Conservation (phyloP, 75 land plant genomes). For the Larix kaempferi region DNA sequence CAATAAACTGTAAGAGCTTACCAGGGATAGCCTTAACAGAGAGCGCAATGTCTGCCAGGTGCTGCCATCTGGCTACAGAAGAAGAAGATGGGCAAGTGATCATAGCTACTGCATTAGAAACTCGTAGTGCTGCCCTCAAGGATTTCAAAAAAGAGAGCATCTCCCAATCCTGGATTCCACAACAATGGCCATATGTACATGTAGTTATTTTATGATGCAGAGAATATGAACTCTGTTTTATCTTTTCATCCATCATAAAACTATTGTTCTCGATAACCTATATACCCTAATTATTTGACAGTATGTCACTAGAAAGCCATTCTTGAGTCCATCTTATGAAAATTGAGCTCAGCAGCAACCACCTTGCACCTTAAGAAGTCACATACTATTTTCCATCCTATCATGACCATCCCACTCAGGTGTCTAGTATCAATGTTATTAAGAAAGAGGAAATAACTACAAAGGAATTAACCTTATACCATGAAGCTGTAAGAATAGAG, state of each 20-base stretch:
- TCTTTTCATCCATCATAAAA: background rate
- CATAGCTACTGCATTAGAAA: slow-evolving; percentile 79
- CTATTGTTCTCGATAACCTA: background rate
- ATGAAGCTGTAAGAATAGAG: no score
- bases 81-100: slow-evolving; percentile 75
- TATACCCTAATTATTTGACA: background rate
- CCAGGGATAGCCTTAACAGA: slow-evolving; percentile 88
- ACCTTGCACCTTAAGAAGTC: no score
- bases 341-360: no score
- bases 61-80: slow-evolving; percentile 88
- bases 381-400: no score
- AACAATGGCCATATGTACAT: background rate
- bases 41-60: slow-evolving; percentile 85
- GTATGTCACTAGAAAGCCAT: background rate
- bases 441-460: no score
- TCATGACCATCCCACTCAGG: no score
- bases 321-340: no score
- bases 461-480: no score
- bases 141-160: slow-evolving; percentile 72
- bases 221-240: no score
- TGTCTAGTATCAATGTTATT: no score
- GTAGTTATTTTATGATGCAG: background rate
- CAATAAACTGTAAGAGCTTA: slow-evolving; percentile 12
- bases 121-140: slow-evolving; percentile 56
- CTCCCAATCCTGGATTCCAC: slow-evolving; percentile 79